Evolutionary conservation across 129 eudicot species (phyloP), one percentile per base, ranked within the genome.

Genomic region (Pulicaria dysenterica): DNA sequence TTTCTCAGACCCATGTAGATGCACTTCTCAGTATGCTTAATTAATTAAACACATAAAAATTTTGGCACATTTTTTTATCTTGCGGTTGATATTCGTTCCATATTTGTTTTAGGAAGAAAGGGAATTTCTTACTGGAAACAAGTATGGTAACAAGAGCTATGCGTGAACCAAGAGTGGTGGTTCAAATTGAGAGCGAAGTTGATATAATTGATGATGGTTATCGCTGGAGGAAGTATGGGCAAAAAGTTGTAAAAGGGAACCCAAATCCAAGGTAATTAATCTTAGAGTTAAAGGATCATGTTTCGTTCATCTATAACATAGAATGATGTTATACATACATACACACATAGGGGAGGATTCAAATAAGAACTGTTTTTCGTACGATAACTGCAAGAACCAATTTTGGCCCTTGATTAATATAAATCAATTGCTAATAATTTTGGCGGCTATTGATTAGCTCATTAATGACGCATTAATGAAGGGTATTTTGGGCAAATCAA

Each of bases 211-310:
- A 90, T 53, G 96, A 90, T 85, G 96, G 96, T 51, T 90, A 90
- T 82, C 81, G 96, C n/a, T 90, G 96, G 96, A 79, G 93, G 54
- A 90, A 90, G 53, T 90, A 90, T 72, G 96, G 96, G 11, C 96
- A 89, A 76, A 89, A 89, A 68, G 92, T 89, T 12, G 96, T 89
- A 41, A 89, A 89, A 81, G 96, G 96, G 61, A 90, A 90, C 75
- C 96, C 96, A 59, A 90, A 90, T 57, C 96, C 96, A 3, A 87
- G 96, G 96, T 90, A 81, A 42, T 62, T 56, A 2, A 39, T 83
- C 13, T 44, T 15, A 12, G 15, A 9, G 0, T 66, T 67, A 0
- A 1, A 39, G 45, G 1, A 36, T 61, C 8, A 9, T 46, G 19
- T 58, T 38, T 1, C 0, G 1, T 46, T 69, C 50, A 69, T 38